Evolutionary conservation across 2,329 filamentous ascomycete species (phyloP).

Genomic region (Colletotrichum cuscutae): DNA sequence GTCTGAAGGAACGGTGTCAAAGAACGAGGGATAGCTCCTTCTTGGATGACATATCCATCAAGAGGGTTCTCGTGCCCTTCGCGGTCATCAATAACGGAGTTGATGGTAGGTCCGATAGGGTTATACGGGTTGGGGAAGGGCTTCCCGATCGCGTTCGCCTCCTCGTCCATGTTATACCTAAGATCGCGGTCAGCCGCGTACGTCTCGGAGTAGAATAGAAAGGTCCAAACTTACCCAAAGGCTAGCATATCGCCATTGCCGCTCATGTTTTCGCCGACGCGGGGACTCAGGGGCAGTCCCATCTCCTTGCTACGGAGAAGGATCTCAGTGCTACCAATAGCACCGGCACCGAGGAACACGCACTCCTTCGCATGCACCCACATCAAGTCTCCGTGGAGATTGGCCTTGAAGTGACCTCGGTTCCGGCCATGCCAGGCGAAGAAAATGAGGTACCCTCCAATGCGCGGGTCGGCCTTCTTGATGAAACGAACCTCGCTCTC

Average conservation of each 20-base stretch:
- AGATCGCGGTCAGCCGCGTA: constrained; percentile 34
- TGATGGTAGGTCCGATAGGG: constrained; percentile 71
- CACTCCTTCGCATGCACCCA: constrained; percentile 74
- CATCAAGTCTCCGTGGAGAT: constrained; percentile 69
- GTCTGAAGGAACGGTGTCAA: constrained; percentile 65
- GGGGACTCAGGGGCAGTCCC: constrained; percentile 67
- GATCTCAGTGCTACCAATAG: constrained; percentile 74
- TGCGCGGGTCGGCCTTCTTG: constrained; percentile 56
- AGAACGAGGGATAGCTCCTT: constrained; percentile 69
- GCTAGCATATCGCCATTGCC: constrained; percentile 75
- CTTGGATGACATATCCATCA: constrained; percentile 72
- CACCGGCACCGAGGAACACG: constrained; percentile 74
- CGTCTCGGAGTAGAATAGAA: neutral
- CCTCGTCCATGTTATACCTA: constrained; percentile 68
- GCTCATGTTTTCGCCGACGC: constrained; percentile 69
- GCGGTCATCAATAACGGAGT: constrained; percentile 70
- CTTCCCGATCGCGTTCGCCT: constrained; percentile 66
- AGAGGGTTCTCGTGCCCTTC: constrained; percentile 61
- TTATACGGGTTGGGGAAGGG: constrained; percentile 59
- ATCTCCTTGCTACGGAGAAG: constrained; percentile 68
- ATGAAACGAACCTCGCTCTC: constrained; percentile 74
- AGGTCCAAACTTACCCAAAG: constrained; percentile 59
- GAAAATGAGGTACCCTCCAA: constrained; percentile 70
- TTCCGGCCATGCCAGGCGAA: constrained; percentile 72
- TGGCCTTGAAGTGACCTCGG: constrained; percentile 63